These are phyloP conservation scores for Amphibolis antarctica DNA, from an alignment of 106 monocot genomes.

Conservation along the genomic window DNA sequence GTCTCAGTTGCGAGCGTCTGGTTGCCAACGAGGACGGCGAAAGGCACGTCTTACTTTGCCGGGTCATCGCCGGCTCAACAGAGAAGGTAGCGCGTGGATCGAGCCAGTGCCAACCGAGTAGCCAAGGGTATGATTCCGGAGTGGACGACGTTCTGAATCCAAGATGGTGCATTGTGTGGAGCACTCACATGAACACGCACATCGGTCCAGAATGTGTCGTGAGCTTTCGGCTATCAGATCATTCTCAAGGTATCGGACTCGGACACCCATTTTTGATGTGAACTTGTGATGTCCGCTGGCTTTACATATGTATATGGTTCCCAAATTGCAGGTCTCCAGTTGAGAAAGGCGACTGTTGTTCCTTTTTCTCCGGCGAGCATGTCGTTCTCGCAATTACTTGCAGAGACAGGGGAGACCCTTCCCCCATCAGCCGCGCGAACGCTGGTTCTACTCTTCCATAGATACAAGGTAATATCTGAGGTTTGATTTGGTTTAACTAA, in stretches of 20 bases:
- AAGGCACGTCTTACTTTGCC: conserved; percentile 47
- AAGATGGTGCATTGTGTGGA: conserved; percentile 49
- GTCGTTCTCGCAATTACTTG: conserved; percentile 8
- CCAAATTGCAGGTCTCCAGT: background rate
- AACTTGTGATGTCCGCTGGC: too few species aligned
- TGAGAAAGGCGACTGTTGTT: background rate
- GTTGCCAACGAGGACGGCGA: conserved; percentile 40
- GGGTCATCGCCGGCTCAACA: conserved; percentile 33
- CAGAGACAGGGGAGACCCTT: conserved; percentile 2
- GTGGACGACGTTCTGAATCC: conserved; percentile 39
- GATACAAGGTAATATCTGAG: conserved; percentile 10
- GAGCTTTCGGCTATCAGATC: conserved; percentile 27
- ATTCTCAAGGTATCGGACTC: too few species aligned
- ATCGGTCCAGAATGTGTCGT: conserved; percentile 50
- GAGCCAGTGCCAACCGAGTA: conserved; percentile 32
- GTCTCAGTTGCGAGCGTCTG: conserved; percentile 25
- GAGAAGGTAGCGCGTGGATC: conserved; percentile 35
- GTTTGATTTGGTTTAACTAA: background rate
- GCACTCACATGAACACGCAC: conserved; percentile 47
- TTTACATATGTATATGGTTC: too few species aligned
- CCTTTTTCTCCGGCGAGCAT: background rate
- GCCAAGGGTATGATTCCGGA: conserved; percentile 34
- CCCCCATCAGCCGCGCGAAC: conserved; percentile 5
- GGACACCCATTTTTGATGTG: too few species aligned
- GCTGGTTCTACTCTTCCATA: conserved; percentile 1